phyloP scores from a whole-genome alignment of 768 basidiomycete genomes.

The Wakefieldia striispora region DNA sequence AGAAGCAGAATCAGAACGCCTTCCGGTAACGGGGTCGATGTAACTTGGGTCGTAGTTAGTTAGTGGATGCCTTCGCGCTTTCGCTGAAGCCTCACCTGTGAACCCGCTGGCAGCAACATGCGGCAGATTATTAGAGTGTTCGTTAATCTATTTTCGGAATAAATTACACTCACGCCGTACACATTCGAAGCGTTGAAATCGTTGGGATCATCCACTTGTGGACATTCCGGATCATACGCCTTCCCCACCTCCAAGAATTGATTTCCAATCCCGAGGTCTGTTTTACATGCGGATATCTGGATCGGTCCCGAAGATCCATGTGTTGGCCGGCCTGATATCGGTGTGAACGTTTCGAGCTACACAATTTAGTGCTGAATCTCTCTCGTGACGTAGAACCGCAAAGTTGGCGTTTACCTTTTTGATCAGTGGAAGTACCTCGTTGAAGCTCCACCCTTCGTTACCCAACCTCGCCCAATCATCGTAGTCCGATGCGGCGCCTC shows the following conservation, averaged over 20 bases:
- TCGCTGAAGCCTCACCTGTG: conserved; percentile 9
- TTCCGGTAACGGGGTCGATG: conserved; percentile 41
- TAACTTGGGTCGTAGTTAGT: conserved; percentile 39
- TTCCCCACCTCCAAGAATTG: conserved; percentile 47
- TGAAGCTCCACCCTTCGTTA: conserved; percentile 23
- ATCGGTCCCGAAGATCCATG: conserved; percentile 37
- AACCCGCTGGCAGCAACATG: conserved; percentile 2
- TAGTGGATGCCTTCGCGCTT: background rate
- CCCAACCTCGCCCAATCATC: conserved; percentile 24
- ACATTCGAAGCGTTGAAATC: conserved; percentile 32
- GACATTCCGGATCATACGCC: conserved; percentile 47
- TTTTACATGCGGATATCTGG: conserved; percentile 19
- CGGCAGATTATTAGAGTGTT: background rate
- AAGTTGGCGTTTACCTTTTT: conserved; percentile 15
- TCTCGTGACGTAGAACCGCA: too few relatives aligned
- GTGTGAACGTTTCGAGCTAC: conserved; percentile 32
- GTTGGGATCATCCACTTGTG: conserved; percentile 45
- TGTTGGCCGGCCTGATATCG: conserved; percentile 19
- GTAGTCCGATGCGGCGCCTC: conserved; percentile 25
- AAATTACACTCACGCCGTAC: conserved; percentile 19
- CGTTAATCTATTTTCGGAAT: background rate
- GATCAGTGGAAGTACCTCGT: conserved; percentile 24
- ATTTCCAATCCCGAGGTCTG: conserved; percentile 22
- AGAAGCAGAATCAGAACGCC: conserved; percentile 32
- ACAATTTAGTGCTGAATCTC: too few relatives aligned